Evolutionary conservation across 1,139 yeast species (phyloP).

Genomic region (Yamadazyma atlantica): DNA sequence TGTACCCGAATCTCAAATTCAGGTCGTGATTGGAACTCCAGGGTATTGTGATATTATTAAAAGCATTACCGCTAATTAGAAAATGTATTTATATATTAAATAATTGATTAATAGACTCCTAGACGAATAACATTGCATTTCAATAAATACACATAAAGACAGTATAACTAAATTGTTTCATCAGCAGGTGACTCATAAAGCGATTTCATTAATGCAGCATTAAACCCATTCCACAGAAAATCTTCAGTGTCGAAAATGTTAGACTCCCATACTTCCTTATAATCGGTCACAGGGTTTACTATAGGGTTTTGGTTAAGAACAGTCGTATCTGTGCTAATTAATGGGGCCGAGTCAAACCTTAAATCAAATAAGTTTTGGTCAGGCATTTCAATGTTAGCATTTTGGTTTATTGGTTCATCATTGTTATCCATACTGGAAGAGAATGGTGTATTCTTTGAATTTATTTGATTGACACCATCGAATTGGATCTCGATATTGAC

Average conservation of each 20-base stretch:
- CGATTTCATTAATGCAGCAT: slow-evolving; percentile 9
- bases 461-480: background rate
- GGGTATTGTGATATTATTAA: slow-evolving; percentile 5
- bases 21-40: slow-evolving; percentile 4
- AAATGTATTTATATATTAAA: slow-evolving; percentile 1
- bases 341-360: slow-evolving; percentile 1
- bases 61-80: background rate
- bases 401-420: background rate
- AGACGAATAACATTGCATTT: too few species aligned
- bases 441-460: background rate
- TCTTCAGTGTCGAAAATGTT: slow-evolving; percentile 5
- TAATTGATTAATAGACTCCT: background rate
- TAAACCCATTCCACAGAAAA: slow-evolving; percentile 8
- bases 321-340: background rate
- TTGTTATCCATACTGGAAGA: background rate
- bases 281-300: slow-evolving; percentile 4
- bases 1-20: background rate
- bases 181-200: slow-evolving; percentile 6
- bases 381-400: background rate
- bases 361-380: slow-evolving; percentile 1
- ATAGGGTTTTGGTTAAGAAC: background rate
- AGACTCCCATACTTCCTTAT: slow-evolving; percentile 6
- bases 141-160: too few species aligned
- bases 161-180: background rate
- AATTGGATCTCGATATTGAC: background rate